These are phyloP conservation scores for Pseudohalonectria lignicola DNA, from an alignment of 2,329 filamentous ascomycete species.

Conservation along the genomic window DNA sequence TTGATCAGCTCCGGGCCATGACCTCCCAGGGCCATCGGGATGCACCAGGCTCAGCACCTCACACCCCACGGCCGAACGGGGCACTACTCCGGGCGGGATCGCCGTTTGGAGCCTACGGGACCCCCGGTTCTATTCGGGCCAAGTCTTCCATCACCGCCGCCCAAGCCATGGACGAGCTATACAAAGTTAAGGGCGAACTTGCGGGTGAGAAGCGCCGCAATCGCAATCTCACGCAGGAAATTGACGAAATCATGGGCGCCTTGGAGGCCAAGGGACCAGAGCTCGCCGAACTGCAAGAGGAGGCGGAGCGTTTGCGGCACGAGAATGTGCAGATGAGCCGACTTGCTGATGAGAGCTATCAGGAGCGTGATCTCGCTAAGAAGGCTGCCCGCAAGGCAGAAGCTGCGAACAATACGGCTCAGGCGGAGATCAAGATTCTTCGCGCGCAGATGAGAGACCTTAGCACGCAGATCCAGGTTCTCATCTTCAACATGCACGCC, in stretches of 20 bases:
- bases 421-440: slow-evolving; percentile 65
- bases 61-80: slow-evolving; percentile 51
- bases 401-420: slow-evolving; percentile 51
- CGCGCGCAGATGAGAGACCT: slow-evolving; percentile 82
- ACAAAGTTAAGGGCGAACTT: slow-evolving; percentile 60
- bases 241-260: slow-evolving; percentile 78
- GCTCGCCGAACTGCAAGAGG: slow-evolving; percentile 71
- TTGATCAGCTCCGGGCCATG: slow-evolving; percentile 41
- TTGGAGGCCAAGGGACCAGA: slow-evolving; percentile 82
- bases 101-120: slow-evolving; percentile 52
- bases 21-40: slow-evolving; percentile 24
- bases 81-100: slow-evolving; percentile 43
- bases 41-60: slow-evolving; percentile 38
- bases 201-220: slow-evolving; percentile 63
- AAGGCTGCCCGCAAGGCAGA: slow-evolving; percentile 73
- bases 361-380: slow-evolving; percentile 67
- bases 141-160: slow-evolving; percentile 48
- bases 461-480: slow-evolving; percentile 79
- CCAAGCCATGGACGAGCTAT: slow-evolving; percentile 53
- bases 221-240: slow-evolving; percentile 60
- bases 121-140: slow-evolving; percentile 44
- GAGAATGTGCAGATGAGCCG: slow-evolving; percentile 80
- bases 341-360: slow-evolving; percentile 70
- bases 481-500: slow-evolving; percentile 78
- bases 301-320: slow-evolving; percentile 67